These are phyloP conservation scores for Cymbopogon flexuosus DNA, from an alignment of 202 grass and related monocot genomes.

Conservation along the genomic window DNA sequence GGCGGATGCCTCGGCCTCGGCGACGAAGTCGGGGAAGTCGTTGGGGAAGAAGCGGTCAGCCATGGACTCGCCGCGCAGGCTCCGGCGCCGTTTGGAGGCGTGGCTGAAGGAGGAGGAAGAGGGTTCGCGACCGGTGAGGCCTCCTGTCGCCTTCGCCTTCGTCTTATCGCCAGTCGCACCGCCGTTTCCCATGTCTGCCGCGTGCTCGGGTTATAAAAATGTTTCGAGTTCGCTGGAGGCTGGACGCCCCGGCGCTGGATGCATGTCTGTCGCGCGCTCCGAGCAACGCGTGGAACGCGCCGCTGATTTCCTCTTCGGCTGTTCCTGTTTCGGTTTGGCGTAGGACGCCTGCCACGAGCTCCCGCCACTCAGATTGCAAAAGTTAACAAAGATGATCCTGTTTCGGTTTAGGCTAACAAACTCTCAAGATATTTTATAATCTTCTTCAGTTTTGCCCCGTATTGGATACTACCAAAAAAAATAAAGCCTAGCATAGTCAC, in stretches of 20 bases:
- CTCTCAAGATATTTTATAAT: not conserved
- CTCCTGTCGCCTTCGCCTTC: not conserved
- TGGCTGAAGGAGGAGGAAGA: not conserved
- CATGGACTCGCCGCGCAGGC: constrained; percentile 34
- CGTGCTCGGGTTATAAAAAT: not conserved
- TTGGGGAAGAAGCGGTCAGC: constrained; percentile 83
- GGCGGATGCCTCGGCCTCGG: constrained; percentile 37
- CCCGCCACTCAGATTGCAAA: not conserved
- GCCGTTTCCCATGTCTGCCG: constrained; percentile 24
- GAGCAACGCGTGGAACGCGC: constrained; percentile 16
- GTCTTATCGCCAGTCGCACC: not conserved
- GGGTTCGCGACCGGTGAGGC: not conserved
- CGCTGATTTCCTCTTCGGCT: not conserved
- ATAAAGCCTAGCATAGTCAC: not conserved
- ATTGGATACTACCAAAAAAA: not conserved
- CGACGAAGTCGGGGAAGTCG: constrained; percentile 69
- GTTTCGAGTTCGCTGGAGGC: not conserved
- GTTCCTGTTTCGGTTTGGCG: too few species aligned
- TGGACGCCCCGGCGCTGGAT: not conserved
- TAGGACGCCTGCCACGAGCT: too few species aligned
- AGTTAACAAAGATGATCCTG: too few species aligned
- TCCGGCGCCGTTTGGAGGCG: constrained; percentile 33
- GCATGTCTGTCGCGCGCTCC: constrained; percentile 14
- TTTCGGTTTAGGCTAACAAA: not conserved
- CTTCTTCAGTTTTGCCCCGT: not conserved